Conservation (phyloP, 2,329 filamentous ascomycete species). For the Microsporum canis region DNA sequence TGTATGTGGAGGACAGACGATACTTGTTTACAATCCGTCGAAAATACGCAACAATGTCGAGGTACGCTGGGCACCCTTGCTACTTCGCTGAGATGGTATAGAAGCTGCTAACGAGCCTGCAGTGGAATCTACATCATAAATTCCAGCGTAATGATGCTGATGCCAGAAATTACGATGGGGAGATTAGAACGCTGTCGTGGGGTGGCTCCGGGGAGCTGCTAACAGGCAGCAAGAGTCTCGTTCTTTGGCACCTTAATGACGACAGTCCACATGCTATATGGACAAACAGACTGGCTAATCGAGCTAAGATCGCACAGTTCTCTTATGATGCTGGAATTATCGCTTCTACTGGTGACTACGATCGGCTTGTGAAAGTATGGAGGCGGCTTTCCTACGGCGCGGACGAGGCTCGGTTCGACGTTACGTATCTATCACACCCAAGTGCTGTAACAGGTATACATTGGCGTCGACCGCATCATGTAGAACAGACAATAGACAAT, state of each 20-base stretch:
- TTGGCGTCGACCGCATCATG: slow-evolving; percentile 70
- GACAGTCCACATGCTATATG: slow-evolving; percentile 47
- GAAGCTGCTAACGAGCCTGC: slow-evolving; percentile 11
- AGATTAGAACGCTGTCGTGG: slow-evolving; percentile 64
- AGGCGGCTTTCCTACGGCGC: slow-evolving; percentile 71
- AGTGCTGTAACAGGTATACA: slow-evolving; percentile 66
- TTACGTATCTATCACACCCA: slow-evolving; percentile 81
- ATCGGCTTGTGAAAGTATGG: slow-evolving; percentile 87
- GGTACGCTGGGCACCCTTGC: slow-evolving; percentile 39
- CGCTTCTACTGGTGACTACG: slow-evolving; percentile 65
- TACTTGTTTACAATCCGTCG: slow-evolving; percentile 70
- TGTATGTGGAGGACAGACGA: slow-evolving; percentile 52
- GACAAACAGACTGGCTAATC: slow-evolving; percentile 61
- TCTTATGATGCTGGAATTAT: slow-evolving; percentile 83
- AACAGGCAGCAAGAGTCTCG: slow-evolving; percentile 58
- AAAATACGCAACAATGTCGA: slow-evolving; percentile 58
- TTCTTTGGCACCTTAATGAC: slow-evolving; percentile 52
- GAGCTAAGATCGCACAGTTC: slow-evolving; percentile 61
- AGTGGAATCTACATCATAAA: not conserved
- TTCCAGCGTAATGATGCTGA: not conserved
- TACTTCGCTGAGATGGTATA: not conserved
- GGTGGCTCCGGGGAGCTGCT: slow-evolving; percentile 75
- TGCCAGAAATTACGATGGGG: slow-evolving; percentile 50
- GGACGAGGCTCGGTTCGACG: slow-evolving; percentile 76
- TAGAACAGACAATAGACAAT: slow-evolving; percentile 70